Base-by-base conservation (phyloP, 441 rosid genomes). In the Populus trichocarpa region DNA sequence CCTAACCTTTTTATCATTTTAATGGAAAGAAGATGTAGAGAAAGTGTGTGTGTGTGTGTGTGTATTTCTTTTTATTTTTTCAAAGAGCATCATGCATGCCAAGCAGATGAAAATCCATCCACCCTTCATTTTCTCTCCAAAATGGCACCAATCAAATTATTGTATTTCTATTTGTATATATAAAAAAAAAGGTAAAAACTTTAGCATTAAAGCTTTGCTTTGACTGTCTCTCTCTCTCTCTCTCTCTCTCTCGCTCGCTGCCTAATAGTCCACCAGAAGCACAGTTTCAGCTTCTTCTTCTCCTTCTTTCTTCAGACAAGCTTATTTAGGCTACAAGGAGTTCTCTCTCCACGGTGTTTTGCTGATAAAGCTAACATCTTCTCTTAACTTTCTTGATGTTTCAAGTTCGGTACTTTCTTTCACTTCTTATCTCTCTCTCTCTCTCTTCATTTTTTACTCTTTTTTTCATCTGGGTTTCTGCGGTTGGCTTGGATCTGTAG, bases 401-500 rank as follows among this genome's bases (percentile, higher is more conserved):
- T 85, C 80, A 74, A 77, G 67, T 70, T 72, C 71, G 83, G 87
- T 85, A 72, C 72, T 64, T 79, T 30, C 72, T 71, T 77, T 28
- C 36, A 46, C 33, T 18, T 76, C 67, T 67, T 61, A 36, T 26
- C 59, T 66, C 25, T 66, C 67, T 67, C 2, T 69, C 67, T 75
- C 78, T 70, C n/a, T 57, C 26, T 63, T 26, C 70, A 14, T 81
- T 72, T 72, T 16, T 67, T 46, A 20, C 71, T 72, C 67, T 69
- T 81, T 85, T 33, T 68, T 46, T 63, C 81, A 75, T 81, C 85
- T 73, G 82, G 77, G 83, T 85, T 33, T 75, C 61, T 33, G 23
- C 64, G 74, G 14, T 38, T 82, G 46, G 72, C 72, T 73, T 77
- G 82, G 90, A 89, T 88, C 91, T 85, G 79, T 78, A 75, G 28